Conservation (phyloP, 1,139 yeast genomes). For the Scheffersomyces quercinus region DNA sequence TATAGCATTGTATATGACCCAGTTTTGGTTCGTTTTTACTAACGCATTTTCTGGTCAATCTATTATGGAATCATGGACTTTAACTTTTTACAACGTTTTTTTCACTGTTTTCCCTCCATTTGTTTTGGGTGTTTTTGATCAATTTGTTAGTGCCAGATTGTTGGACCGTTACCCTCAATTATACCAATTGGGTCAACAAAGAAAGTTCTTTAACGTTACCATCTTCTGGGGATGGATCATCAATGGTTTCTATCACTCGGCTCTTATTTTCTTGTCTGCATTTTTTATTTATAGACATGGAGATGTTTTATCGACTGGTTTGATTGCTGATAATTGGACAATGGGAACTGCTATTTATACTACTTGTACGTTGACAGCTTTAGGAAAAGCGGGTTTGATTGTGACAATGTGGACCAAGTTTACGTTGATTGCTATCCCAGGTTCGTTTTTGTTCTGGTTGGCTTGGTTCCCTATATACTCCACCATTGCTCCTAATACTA, state of each 20-base stretch:
- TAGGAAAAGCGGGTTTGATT: conserved; percentile 92
- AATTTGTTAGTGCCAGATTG: conserved; percentile 87
- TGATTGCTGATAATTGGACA: conserved; percentile 85
- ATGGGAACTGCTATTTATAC: conserved; percentile 95
- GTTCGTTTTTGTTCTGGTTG: conserved; percentile 84
- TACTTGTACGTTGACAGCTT: conserved; percentile 81
- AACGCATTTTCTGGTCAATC: conserved; percentile 96
- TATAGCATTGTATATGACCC: conserved; percentile 93
- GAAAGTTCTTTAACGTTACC: conserved; percentile 83
- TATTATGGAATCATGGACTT: conserved; percentile 95
- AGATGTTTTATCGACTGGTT: conserved; percentile 65
- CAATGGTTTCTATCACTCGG: conserved; percentile 94
- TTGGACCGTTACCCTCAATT: conserved; percentile 91
- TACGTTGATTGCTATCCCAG: conserved; percentile 90
- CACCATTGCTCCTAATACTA: conserved; percentile 76
- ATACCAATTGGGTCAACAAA: conserved; percentile 85
- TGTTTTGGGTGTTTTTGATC: conserved; percentile 95
- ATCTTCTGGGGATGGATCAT: conserved; percentile 98
- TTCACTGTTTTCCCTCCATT: conserved; percentile 96
- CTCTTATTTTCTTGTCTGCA: conserved; percentile 75
- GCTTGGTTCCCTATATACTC: conserved; percentile 87
- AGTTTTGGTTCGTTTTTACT: conserved; percentile 94
- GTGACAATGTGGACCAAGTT: conserved; percentile 95
- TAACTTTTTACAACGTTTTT: conserved; percentile 93
- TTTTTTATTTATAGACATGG: conserved; percentile 70